Evolutionary conservation across 2,329 filamentous ascomycete species (phyloP), one percentile per base, ranked within the genome.

Genomic region (Talaromyces marneffei): DNA sequence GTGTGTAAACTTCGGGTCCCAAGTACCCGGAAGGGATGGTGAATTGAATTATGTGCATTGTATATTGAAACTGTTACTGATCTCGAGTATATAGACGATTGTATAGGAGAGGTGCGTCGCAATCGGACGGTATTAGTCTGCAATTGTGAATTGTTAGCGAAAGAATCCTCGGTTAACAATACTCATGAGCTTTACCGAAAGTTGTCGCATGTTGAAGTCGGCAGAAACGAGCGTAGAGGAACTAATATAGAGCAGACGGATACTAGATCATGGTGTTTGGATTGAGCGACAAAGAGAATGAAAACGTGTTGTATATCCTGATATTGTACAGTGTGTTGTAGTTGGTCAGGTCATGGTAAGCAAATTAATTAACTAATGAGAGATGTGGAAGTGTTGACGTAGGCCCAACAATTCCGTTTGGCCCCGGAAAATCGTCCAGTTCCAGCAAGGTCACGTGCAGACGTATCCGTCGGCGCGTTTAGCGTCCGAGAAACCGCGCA

Each of bases 371-470:
- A n/a, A n/a, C 29, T 12, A 18, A 44, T 18, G 14, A 10, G 12
- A 14, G 37, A 42, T 56, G 37, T 40, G 20, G 20, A 12, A 48
- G 46, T 33, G 5, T 59, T 59, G 57, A 59, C 57, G 57, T 59
- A 52, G 56, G 33, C 44, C 39, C 53, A 42, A 18, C 46, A 20
- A 39, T 59, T 59, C 57, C 56, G 56, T 10, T 9, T 35, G 27
- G 20, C 40, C 56, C 42, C 56, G 56, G 46, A 52, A 46, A 46
- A 50, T 39, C 42, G 42, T 18, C 40, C 27, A 10, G 18, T 16
- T 37, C 37, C 29, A 39, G n/a, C 23, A 46, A 44, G 14, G 46
- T 59, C 57, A 59, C 57, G 57, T 59, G 57, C 35, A 16, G 5
- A 8, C 57, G 37, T 31, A 40, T 31, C 33, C 57, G 35, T 20